Conservation (phyloP, 805 yeast genomes). For the Lachancea meyersii region DNA sequence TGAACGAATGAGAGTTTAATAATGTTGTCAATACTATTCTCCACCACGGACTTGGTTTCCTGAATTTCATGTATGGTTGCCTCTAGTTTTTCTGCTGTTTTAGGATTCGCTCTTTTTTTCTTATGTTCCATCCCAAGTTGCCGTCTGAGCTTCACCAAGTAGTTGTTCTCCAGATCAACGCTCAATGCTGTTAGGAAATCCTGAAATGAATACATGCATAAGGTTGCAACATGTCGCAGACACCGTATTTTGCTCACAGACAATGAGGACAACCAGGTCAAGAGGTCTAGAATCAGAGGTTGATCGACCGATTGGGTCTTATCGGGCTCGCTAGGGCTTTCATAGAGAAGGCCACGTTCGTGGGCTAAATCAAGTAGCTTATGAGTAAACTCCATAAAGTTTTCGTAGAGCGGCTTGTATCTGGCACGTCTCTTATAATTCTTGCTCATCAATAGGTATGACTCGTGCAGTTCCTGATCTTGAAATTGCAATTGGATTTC, state of each 20-base stretch:
- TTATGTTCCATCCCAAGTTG: conserved; percentile 35
- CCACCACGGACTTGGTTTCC: conserved; percentile 46
- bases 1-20: conserved; percentile 62
- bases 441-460: conserved; percentile 54
- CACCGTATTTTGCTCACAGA: conserved; percentile 66
- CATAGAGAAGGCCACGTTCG: conserved; percentile 56
- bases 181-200: conserved; percentile 50
- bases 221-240: conserved; percentile 61
- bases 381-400: conserved; percentile 50
- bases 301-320: conserved; percentile 27
- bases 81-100: conserved; percentile 43
- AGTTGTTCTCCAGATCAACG: conserved; percentile 32
- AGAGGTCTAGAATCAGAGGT: conserved; percentile 39
- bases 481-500: conserved; percentile 63
- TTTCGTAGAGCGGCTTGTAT: conserved; percentile 43
- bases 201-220: conserved; percentile 53
- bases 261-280: conserved; percentile 72
- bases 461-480: conserved; percentile 60
- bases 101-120: conserved; percentile 34
- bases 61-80: conserved; percentile 38
- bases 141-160: conserved; percentile 35
- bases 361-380: conserved; percentile 47
- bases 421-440: conserved; percentile 37
- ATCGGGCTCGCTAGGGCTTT: conserved; percentile 14
- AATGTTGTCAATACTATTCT: conserved; percentile 57